Evolutionary conservation across 768 basidiomycete species (phyloP).

Genomic region (Goffeauzyma gilvescens): DNA sequence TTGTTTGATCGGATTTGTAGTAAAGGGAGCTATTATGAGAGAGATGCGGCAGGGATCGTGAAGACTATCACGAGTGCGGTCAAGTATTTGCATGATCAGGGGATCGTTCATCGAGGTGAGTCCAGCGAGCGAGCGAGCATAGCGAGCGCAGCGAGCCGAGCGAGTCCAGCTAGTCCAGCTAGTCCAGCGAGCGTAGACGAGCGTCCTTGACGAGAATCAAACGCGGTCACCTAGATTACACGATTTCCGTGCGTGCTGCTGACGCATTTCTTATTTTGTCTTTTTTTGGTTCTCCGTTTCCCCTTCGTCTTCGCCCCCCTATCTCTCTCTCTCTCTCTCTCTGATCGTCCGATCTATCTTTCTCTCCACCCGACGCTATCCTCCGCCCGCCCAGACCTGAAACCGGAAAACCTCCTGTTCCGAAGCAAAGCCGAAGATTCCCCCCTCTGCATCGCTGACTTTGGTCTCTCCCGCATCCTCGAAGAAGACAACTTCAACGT

Average conservation of each 20-base stretch:
- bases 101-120: conserved; percentile 78
- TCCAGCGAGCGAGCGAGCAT: too few species aligned
- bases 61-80: conserved; percentile 73
- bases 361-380: background rate
- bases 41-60: conserved; percentile 74
- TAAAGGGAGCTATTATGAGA: conserved; percentile 91
- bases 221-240: too few species aligned
- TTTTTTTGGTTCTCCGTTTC: too few species aligned
- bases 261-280: too few species aligned
- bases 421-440: conserved; percentile 69
- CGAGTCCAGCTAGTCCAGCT: too few species aligned
- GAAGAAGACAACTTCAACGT: conserved; percentile 70
- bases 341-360: background rate
- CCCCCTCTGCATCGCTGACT: conserved; percentile 93
- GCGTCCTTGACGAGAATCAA: background rate
- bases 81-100: conserved; percentile 71
- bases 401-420: conserved; percentile 96
- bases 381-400: conserved; percentile 46
- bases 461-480: conserved; percentile 62
- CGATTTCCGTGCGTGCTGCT: too few species aligned
- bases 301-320: background rate
- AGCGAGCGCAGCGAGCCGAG: too few species aligned
- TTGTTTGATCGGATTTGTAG: conserved; percentile 98
- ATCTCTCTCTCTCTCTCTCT: too few species aligned
- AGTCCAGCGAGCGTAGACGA: background rate